Conservation (phyloP, 257 asterid genomes). For the Ligustrum vulgare region DNA sequence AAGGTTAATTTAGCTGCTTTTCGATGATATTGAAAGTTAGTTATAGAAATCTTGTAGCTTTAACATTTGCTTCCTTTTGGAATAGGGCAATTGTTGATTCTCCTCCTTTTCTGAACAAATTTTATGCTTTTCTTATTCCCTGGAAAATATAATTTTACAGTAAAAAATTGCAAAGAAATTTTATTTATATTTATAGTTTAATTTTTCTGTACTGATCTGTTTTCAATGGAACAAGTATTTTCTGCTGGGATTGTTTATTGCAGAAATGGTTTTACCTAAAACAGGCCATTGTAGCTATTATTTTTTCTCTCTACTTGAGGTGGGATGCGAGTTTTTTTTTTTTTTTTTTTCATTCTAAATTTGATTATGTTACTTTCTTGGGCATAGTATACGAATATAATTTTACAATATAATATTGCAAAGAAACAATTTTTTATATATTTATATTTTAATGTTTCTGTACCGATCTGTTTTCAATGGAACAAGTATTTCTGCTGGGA, state of each 20-base stretch:
- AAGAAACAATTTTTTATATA: not conserved
- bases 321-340: not conserved
- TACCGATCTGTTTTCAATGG: not conserved
- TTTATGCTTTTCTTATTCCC: not conserved
- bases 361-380: conserved; percentile 19
- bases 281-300: not conserved
- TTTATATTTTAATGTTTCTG: not conserved
- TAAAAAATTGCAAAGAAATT: not conserved
- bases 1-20: conserved; percentile 3
- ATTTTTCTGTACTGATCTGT: not conserved
- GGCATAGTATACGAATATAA: conserved; percentile 9
- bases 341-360: not conserved
- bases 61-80: conserved; percentile 4
- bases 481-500: not conserved
- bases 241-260: not conserved
- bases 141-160: not conserved
- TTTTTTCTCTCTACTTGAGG: not conserved
- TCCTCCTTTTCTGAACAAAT: not conserved
- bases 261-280: not conserved
- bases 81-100: not conserved
- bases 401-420: too few relatives aligned
- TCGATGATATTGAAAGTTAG: not conserved
- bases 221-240: not conserved
- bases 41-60: conserved; percentile 7
- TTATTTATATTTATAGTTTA: not conserved